Base-by-base conservation (phyloP, 768 basidiomycete genomes). In the Dioszegia aurantiaca region DNA sequence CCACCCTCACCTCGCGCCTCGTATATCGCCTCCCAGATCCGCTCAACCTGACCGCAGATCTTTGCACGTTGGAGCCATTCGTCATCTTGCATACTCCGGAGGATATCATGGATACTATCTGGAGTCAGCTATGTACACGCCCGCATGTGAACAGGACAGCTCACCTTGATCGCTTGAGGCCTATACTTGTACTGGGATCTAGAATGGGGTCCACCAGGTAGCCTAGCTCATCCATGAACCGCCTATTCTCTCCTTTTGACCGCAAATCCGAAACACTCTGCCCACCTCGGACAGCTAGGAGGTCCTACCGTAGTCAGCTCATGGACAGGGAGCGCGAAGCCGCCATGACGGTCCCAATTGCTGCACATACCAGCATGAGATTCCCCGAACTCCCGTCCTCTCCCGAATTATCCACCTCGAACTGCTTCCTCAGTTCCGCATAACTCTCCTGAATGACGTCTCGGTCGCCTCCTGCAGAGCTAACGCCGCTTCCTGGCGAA, bases 161-260 rank as follows among this genome's bases (percentile, higher is more conserved):
- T 37, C 40, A 75, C 74, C 70, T 70, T 42, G 62, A 44, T 33
- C 62, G 43, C 36, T 60, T 59, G 19, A 65, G 51, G 1, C 60
- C 48, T 11, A 56, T 39, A 8, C 61, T 57, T 6, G 60, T 60
- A 2, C 33, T 39, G 1, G 56, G 26, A 58, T 72, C 68, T 17
- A 36, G 24, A 9, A 76, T 55, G 0, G 65, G 64, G 8, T 74
- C 75, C 4, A 70, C 41, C 28, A 74, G 55, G 45, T 67, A 72
- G 6, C 44, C 63, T 4, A 76, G 28, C 56, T 76, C 73, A 58
- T 76, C 75, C 61, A 73, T 65, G 54, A 76, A 72, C n/a, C 65
- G 59, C 30, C 75, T 55, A 33, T 72, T 73, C 46, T 67, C 71
- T 1, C 75, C 75, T 61, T 64, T 65, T 8, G 73, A 71, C 42